Evolutionary conservation across 148 eudicot genomes (phyloP).

Genomic region (Cornus suecica): DNA sequence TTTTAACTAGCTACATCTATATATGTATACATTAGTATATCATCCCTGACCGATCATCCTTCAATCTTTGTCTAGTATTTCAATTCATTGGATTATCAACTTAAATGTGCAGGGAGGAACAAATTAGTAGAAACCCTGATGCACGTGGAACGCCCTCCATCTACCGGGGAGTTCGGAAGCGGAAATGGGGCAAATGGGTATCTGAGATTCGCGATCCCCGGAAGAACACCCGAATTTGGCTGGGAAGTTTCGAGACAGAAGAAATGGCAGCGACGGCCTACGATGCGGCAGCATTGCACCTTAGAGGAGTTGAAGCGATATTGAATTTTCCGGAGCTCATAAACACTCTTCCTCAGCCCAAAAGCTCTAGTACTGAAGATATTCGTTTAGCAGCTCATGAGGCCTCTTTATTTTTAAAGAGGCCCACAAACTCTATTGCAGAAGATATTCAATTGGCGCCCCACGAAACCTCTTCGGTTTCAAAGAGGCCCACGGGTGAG

Average conservation of each 20-base stretch:
- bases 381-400: no score
- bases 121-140: background rate
- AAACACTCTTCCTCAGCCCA: slow-evolving; percentile 24
- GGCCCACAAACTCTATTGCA: slow-evolving; percentile 39
- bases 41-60: background rate
- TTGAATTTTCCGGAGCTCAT: slow-evolving; percentile 60
- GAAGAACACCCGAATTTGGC: slow-evolving; percentile 58
- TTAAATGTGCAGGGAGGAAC: background rate
- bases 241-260: slow-evolving; percentile 58
- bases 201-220: slow-evolving; percentile 67
- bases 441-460: slow-evolving; percentile 66
- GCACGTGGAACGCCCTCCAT: no score
- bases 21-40: slow-evolving; percentile 1
- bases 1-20: background rate
- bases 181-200: slow-evolving; percentile 80
- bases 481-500: slow-evolving; percentile 1
- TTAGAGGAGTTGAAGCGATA: slow-evolving; percentile 40
- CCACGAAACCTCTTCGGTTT: slow-evolving; percentile 43
- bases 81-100: no score
- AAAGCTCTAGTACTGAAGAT: no score
- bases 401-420: no score
- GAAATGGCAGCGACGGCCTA: slow-evolving; percentile 74
- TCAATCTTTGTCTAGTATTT: no score
- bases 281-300: slow-evolving; percentile 55
- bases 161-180: slow-evolving; percentile 48